Conservation (phyloP, 2,329 filamentous ascomycete species). For the Hymenoscyphus occultus region DNA sequence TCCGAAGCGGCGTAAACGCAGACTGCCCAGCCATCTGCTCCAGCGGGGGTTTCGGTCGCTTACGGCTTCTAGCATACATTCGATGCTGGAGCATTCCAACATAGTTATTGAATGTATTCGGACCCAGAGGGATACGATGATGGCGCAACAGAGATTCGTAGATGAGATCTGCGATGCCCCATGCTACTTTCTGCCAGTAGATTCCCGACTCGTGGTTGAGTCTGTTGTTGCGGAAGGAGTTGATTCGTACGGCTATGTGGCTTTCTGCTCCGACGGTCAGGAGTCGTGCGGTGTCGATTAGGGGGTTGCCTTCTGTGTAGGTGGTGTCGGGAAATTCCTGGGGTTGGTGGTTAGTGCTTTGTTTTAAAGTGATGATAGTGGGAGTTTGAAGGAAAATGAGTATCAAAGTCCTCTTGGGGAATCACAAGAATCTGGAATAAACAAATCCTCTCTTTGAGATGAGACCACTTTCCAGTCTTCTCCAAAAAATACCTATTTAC, state of each 20-base stretch:
- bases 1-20: no score
- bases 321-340: neutral
- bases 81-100: neutral
- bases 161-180: neutral
- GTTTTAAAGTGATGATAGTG: neutral
- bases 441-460: no score
- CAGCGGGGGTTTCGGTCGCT: no score
- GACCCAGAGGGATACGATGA: neutral
- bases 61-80: neutral
- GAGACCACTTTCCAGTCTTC: no score
- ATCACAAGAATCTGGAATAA: no score
- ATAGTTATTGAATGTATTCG: neutral
- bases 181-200: neutral
- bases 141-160: neutral
- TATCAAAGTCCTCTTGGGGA: no score
- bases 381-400: neutral
- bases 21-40: no score
- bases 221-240: neutral
- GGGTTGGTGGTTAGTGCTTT: neutral
- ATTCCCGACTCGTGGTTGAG: neutral
- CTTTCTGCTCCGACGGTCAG: neutral
- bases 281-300: neutral
- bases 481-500: no score
- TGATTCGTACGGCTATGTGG: neutral
- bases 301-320: neutral